Evolutionary conservation across 768 basidiomycete genomes (phyloP).

Genomic region (Sporobolomyces phaffii): DNA sequence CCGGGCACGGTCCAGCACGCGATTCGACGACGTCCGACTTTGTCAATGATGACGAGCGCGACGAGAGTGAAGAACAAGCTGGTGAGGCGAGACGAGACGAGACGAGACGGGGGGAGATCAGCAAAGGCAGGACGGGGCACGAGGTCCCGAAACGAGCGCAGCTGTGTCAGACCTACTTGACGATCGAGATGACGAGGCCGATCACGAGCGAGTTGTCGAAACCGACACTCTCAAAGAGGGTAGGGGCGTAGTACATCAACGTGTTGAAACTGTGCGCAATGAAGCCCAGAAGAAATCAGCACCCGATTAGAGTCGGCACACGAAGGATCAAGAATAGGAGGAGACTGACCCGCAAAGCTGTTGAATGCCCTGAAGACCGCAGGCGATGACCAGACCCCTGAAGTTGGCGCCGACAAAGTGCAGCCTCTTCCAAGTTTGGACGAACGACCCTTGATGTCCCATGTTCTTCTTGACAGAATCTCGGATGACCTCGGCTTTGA

Average conservation of each 20-base stretch:
- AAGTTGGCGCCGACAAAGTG: conserved; percentile 38
- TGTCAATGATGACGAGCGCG: conserved; percentile 63
- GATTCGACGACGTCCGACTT: conserved; percentile 62
- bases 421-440: conserved; percentile 42
- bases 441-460: conserved; percentile 55
- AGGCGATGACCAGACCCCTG: conserved; percentile 56
- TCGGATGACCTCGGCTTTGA: conserved; percentile 61
- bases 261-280: conserved; percentile 61
- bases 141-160: neutral
- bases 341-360: conserved; percentile 62
- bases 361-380: conserved; percentile 75
- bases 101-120: no score
- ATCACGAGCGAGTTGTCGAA: conserved; percentile 77
- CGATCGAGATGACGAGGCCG: conserved; percentile 51
- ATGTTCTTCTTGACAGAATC: conserved; percentile 55
- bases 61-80: conserved; percentile 73
- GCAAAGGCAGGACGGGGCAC: no score
- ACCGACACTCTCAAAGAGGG: conserved; percentile 71
- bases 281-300: no score
- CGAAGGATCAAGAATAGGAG: no score
- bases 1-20: conserved; percentile 67
- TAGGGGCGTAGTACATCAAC: conserved; percentile 61
- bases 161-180: conserved; percentile 13
- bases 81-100: no score
- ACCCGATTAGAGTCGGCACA: no score